These are phyloP conservation scores for Casuarina glauca DNA, from an alignment of 306 rosid species.

Conservation along the genomic window DNA sequence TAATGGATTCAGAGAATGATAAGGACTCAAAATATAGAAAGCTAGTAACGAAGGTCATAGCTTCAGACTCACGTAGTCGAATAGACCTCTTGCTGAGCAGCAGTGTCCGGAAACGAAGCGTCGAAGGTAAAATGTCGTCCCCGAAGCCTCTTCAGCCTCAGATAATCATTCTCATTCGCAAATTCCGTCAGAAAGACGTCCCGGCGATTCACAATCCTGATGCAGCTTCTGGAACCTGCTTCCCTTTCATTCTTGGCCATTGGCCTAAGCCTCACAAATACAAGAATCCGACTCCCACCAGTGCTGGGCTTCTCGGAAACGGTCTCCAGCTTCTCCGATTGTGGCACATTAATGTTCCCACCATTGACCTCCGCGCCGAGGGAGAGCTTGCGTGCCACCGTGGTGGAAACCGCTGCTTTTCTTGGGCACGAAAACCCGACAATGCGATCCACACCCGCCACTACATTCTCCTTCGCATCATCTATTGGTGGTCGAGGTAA, in stretches of 20 bases:
- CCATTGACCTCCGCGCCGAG: conserved; percentile 22
- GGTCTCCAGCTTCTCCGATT: conserved; percentile 34
- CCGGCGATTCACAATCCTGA: conserved; percentile 64
- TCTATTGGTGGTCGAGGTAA: conserved; percentile 53
- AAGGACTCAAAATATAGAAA: neutral
- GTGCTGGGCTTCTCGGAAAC: conserved; percentile 33
- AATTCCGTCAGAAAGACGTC: conserved; percentile 85
- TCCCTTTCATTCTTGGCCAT: conserved; percentile 85
- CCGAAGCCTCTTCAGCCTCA: conserved; percentile 80
- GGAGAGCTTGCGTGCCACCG: conserved; percentile 72
- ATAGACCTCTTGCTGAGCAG: conserved; percentile 80
- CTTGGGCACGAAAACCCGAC: conserved; percentile 64
- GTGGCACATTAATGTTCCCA: conserved; percentile 27
- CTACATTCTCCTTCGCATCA: conserved; percentile 60
- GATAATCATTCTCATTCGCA: conserved; percentile 71
- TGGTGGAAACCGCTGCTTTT: conserved; percentile 29
- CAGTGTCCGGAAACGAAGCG: conserved; percentile 68
- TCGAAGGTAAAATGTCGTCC: conserved; percentile 83
- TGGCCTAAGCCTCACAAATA: conserved; percentile 90
- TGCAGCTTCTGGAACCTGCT: conserved; percentile 70
- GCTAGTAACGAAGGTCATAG: conserved; percentile 2
- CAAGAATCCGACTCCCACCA: conserved; percentile 60
- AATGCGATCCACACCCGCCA: conserved; percentile 49
- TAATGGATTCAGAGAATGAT: neutral
- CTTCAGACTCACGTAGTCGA: conserved; percentile 71